Base-by-base conservation (phyloP, 2,329 filamentous ascomycete species). In the Emmonsia crescens region DNA sequence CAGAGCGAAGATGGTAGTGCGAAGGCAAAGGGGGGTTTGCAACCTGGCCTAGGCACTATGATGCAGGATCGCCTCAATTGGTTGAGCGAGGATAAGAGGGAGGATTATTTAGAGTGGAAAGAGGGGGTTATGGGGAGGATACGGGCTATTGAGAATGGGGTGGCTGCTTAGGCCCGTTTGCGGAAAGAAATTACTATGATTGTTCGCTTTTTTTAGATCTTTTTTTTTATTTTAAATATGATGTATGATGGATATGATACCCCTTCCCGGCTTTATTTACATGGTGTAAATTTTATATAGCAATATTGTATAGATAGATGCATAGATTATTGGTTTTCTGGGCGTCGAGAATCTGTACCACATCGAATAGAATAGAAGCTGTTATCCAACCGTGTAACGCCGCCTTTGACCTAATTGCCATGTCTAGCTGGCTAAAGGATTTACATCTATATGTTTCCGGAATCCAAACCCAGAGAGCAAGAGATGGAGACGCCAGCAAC, bases 31-130 rank as follows among this genome's bases (percentile, higher is more conserved):
- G 64, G 71, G 4, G 73, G 75, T 9, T 71, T 80, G 8, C 69
- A 78, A 19, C 76, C 78, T 5, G 78, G 78, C 14, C 67, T 80
- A 31, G 77, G 76, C 4, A 80, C 78, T 0, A 80, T 80, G 78
- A 79, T 80, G 77, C 77, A 80, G 63, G 74, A 77, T 66, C 72
- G 74, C 4, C 69, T 80, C 14, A 77, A 80, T 67, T 80, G 75
- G 70, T 61, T 79, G 66, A 79, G 76, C 65, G 75, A 77, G 29
- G 74, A 79, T 42, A 74, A 73, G 4, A 71, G 67, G 56, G 72
- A 72, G 61, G 74, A 77, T n/a, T 80, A 73, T 64, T 48, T 70
- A 4, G 66, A 70, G 29, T 80, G 78, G 78, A 78, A 77, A 68
- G 71, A 71, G 19, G 70, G 71, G 52, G 75, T 79, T 4, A 66